Evolutionary conservation across 805 yeast genomes (phyloP).

Genomic region (Saccharomycodes ludwigii): DNA sequence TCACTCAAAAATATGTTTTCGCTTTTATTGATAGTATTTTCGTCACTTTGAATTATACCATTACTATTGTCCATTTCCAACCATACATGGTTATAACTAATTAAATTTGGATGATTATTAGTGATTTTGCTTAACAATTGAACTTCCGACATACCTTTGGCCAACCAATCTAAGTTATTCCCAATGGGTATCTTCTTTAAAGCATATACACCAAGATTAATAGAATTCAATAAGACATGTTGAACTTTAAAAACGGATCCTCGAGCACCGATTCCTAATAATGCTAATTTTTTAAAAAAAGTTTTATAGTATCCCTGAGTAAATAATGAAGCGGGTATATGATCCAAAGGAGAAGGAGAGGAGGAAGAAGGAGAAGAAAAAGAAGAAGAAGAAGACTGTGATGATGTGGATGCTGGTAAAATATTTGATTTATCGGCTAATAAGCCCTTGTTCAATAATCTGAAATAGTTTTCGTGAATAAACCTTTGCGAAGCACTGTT

Average conservation of each 20-base stretch:
- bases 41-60: slow-evolving; percentile 34
- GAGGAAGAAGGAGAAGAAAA: too few species aligned
- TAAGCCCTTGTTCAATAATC: slow-evolving; percentile 4
- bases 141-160: slow-evolving; percentile 66
- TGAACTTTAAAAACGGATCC: slow-evolving; percentile 79
- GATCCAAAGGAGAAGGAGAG: neutral
- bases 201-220: slow-evolving; percentile 69
- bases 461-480: slow-evolving; percentile 8
- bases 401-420: too few species aligned
- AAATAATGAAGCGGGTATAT: slow-evolving; percentile 43
- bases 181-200: slow-evolving; percentile 80
- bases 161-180: slow-evolving; percentile 53
- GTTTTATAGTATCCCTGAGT: slow-evolving; percentile 73
- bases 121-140: slow-evolving; percentile 43
- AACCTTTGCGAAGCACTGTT: neutral
- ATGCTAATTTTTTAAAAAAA: slow-evolving; percentile 49
- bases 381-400: too few species aligned
- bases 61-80: slow-evolving; percentile 49
- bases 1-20: slow-evolving; percentile 7
- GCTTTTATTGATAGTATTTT: slow-evolving; percentile 11
- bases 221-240: slow-evolving; percentile 56
- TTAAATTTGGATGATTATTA: slow-evolving; percentile 46
- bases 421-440: slow-evolving; percentile 1
- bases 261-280: slow-evolving; percentile 72
- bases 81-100: slow-evolving; percentile 88